A percentile compares a stretch with the other conserved stretches of the same genome.
These are phyloP conservation scores for Agaricus blazei DNA, from an alignment of 768 basidiomycete species.

Conservation along the genomic window DNA sequence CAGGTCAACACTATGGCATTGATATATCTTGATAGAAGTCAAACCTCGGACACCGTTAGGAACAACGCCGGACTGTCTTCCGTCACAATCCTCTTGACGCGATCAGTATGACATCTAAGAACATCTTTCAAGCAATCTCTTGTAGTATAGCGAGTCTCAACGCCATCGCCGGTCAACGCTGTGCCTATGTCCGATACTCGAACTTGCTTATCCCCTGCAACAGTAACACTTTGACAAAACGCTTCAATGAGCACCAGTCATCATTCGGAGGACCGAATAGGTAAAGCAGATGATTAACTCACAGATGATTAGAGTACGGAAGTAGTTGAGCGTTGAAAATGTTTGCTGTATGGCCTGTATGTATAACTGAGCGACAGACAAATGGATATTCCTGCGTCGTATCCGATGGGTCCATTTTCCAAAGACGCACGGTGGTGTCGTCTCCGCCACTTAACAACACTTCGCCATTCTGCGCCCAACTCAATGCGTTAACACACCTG, in stretches of 20 bases:
- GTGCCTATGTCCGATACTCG: slow-evolving; percentile 71
- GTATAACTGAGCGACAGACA: slow-evolving; percentile 59
- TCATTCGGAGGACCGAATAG: not conserved
- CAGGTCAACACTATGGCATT: not conserved
- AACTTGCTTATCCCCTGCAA: slow-evolving; percentile 72
- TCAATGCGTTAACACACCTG: slow-evolving; percentile 75
- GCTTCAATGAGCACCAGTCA: slow-evolving; percentile 12
- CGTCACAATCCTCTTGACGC: slow-evolving; percentile 76
- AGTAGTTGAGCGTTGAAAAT: slow-evolving; percentile 84
- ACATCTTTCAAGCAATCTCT: slow-evolving; percentile 45
- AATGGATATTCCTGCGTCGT: slow-evolving; percentile 53
- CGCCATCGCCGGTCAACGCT: slow-evolving; percentile 28
- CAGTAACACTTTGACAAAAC: slow-evolving; percentile 47
- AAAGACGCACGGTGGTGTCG: slow-evolving; percentile 74
- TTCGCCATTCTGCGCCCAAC: slow-evolving; percentile 65
- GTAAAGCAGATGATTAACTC: slow-evolving; percentile 18
- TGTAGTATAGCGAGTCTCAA: slow-evolving; percentile 41
- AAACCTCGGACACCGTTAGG: slow-evolving; percentile 70
- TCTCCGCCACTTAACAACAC: slow-evolving; percentile 69
- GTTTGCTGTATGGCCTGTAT: slow-evolving; percentile 77
- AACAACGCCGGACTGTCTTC: slow-evolving; percentile 77
- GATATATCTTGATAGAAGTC: slow-evolving; percentile 1
- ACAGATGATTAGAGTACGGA: slow-evolving; percentile 76
- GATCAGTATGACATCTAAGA: slow-evolving; percentile 63
- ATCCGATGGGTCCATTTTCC: slow-evolving; percentile 56